Conservation (phyloP, 2,329 filamentous ascomycete species). For the Colletotrichum theobromicola region DNA sequence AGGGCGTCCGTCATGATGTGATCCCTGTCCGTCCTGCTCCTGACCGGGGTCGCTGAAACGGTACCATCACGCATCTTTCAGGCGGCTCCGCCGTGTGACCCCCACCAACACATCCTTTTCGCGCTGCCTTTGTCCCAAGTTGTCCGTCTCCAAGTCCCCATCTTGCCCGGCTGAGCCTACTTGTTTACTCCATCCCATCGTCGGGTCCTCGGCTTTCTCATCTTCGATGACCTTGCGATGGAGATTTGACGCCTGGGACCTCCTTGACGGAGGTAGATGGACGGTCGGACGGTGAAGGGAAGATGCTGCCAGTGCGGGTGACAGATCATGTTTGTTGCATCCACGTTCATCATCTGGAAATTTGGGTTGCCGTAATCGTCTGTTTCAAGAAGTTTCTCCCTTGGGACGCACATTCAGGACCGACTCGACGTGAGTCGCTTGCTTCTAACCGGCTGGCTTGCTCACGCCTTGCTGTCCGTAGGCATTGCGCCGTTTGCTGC, state of each 20-base stretch:
- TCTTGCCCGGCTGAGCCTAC: background rate
- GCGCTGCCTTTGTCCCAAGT: too few species aligned
- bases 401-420: background rate
- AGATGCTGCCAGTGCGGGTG: background rate
- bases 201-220: conserved; percentile 11
- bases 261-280: background rate
- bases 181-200: background rate
- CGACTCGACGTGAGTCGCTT: background rate
- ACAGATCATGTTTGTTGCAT: background rate
- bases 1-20: background rate
- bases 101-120: background rate
- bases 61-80: conserved; percentile 16
- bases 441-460: background rate
- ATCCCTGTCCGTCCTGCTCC: conserved; percentile 4
- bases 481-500: background rate
- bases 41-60: conserved; percentile 17
- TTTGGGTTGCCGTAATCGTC: background rate
- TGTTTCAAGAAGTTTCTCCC: background rate
- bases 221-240: background rate
- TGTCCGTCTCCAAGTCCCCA: background rate
- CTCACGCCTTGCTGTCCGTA: background rate
- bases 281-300: background rate
- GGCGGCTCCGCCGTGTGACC: conserved; percentile 6
- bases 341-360: background rate
- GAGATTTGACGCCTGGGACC: background rate